phyloP scores from a whole-genome alignment of 352 stramenopile species.

The Globisporangium cylindrosporum region DNA sequence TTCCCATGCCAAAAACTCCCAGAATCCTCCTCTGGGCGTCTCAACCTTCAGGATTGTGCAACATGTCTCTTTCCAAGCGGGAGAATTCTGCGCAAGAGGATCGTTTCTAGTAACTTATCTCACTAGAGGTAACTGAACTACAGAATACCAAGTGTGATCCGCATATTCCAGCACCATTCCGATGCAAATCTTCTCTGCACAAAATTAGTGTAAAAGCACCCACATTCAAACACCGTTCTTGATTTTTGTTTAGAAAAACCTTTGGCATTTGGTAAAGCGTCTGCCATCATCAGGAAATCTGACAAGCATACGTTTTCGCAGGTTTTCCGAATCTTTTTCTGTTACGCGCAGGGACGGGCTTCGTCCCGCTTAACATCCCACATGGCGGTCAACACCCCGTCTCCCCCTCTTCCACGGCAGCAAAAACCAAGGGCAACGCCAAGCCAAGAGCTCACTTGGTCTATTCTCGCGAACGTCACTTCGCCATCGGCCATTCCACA shows the following conservation, averaged over 20 bases:
- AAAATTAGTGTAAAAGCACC: not conserved
- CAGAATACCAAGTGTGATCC: not conserved
- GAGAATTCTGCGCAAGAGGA: not conserved
- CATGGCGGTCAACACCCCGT: not conserved
- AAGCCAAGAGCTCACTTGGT: not conserved
- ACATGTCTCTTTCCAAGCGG: not conserved
- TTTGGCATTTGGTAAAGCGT: not conserved
- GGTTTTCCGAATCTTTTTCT: conserved; percentile 9
- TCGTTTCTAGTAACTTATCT: not conserved
- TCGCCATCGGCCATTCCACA: conserved; percentile 2
- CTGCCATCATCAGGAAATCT: not conserved
- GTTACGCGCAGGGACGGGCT: not conserved
- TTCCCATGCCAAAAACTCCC: not conserved
- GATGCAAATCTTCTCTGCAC: not conserved
- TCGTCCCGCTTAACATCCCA: not conserved
- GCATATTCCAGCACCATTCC: not conserved
- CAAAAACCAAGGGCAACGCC: not conserved
- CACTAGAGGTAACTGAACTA: not conserved
- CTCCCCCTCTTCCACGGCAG: not conserved
- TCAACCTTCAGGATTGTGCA: not conserved
- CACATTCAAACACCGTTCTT: not conserved
- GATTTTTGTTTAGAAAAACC: not conserved
- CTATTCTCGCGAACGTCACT: not conserved
- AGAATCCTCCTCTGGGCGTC: not conserved
- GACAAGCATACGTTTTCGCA: not conserved